These are phyloP conservation scores for Microsporum audouinii DNA, from an alignment of 2,329 filamentous ascomycete species.

Conservation along the genomic window DNA sequence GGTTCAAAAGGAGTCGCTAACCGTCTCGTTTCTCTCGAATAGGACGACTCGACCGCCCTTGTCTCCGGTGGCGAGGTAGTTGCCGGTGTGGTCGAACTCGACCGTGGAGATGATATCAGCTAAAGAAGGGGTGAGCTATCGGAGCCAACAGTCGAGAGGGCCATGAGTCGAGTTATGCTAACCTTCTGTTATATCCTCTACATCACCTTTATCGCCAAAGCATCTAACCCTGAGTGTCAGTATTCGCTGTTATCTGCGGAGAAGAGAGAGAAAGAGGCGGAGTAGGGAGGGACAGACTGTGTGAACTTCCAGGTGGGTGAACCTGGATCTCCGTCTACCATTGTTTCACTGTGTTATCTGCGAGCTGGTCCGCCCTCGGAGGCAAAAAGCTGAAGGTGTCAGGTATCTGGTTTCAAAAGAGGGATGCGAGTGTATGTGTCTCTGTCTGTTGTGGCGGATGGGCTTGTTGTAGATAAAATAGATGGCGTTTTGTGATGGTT, in stretches of 20 bases:
- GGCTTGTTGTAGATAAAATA: background rate
- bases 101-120: constrained; percentile 44
- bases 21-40: constrained; percentile 75
- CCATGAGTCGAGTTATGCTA: constrained; percentile 15
- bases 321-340: constrained; percentile 92
- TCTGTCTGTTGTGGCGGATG: too few species aligned
- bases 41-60: constrained; percentile 42
- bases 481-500: background rate
- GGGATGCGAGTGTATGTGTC: too few species aligned
- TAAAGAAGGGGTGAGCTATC: constrained; percentile 15
- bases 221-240: constrained; percentile 48
- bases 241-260: constrained; percentile 6
- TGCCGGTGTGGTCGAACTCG: constrained; percentile 43
- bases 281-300: constrained; percentile 55
- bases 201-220: constrained; percentile 98
- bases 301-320: constrained; percentile 99
- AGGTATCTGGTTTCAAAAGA: background rate
- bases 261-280: background rate
- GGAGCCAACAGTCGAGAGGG: constrained; percentile 4
- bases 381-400: background rate
- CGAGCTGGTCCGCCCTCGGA: too few species aligned
- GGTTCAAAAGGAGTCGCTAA: constrained; percentile 36
- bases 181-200: constrained; percentile 98
- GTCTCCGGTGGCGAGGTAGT: constrained; percentile 43
- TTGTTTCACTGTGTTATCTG: constrained; percentile 44